Evolutionary conservation across 1,284 basidiomycete species (phyloP).

Genomic region (Rhodofomes roseus): DNA sequence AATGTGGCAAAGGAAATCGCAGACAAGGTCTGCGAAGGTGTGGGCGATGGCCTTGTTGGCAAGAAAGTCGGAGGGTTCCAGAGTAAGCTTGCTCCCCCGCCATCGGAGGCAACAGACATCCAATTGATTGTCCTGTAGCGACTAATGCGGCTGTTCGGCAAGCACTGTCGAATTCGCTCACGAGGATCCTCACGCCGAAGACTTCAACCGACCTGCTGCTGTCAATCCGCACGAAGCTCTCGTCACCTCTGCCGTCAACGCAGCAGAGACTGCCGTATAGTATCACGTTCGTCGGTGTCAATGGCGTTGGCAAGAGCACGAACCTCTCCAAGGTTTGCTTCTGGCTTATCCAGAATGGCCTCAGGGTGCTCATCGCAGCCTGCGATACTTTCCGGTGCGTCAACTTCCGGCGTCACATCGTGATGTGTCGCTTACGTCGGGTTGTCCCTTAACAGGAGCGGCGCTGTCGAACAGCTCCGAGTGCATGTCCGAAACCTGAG

Average conservation of each 20-base stretch:
- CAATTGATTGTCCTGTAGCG: conserved; percentile 38
- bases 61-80: conserved; percentile 87
- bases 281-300: conserved; percentile 98
- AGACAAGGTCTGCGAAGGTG: conserved; percentile 91
- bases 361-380: conserved; percentile 94
- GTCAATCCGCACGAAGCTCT: conserved; percentile 70
- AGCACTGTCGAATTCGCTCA: conserved; percentile 85
- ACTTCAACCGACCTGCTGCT: conserved; percentile 94
- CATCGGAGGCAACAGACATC: conserved; percentile 3
- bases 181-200: conserved; percentile 93
- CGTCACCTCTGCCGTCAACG: conserved; percentile 63
- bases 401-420: neutral
- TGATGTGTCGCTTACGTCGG: neutral
- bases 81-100: conserved; percentile 45
- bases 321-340: conserved; percentile 99
- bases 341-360: conserved; percentile 95
- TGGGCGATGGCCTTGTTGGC: conserved; percentile 86
- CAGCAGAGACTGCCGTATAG: conserved; percentile 85
- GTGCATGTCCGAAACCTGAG: conserved; percentile 96
- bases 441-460: conserved; percentile 60
- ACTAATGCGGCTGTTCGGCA: conserved; percentile 83
- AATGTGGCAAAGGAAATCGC: conserved; percentile 97
- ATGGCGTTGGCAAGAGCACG: conserved; percentile 98
- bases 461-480: conserved; percentile 96
- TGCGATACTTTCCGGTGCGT: conserved; percentile 93